Evolutionary conservation across 257 asterid species (phyloP).

Genomic region (Haberlea rhodopensis): DNA sequence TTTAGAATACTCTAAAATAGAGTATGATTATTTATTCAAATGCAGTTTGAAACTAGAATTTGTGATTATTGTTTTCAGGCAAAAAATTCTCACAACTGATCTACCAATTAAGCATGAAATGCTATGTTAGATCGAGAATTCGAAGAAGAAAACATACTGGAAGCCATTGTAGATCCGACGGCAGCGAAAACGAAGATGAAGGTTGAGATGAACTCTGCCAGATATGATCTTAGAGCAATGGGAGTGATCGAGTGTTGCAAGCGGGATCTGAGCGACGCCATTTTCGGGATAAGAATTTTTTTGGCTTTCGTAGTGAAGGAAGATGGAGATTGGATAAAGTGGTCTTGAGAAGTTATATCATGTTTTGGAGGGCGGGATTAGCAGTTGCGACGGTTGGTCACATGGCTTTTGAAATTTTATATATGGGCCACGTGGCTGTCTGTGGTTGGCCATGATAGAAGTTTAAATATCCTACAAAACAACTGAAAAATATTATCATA

Average conservation of each 20-base stretch:
- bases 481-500: no score
- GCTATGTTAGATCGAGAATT: no score
- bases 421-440: neutral
- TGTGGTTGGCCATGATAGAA: neutral
- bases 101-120: no score
- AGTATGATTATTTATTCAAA: neutral
- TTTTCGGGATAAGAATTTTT: conserved; percentile 8
- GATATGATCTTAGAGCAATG: conserved; percentile 64
- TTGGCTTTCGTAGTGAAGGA: neutral
- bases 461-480: no score
- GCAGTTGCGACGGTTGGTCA: neutral
- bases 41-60: no score
- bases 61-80: no score
- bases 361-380: neutral
- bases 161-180: conserved; percentile 62
- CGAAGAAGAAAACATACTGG: conserved; percentile 41
- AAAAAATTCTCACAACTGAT: no score
- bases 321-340: no score
- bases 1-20: no score
- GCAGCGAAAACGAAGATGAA: conserved; percentile 78
- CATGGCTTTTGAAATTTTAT: neutral
- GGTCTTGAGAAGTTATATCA: neutral
- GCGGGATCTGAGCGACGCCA: conserved; percentile 68
- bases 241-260: conserved; percentile 55
- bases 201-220: conserved; percentile 90